Evolutionary conservation across 2,329 filamentous ascomycete genomes (phyloP).

Genomic region (Pestalotiopsis sp.): DNA sequence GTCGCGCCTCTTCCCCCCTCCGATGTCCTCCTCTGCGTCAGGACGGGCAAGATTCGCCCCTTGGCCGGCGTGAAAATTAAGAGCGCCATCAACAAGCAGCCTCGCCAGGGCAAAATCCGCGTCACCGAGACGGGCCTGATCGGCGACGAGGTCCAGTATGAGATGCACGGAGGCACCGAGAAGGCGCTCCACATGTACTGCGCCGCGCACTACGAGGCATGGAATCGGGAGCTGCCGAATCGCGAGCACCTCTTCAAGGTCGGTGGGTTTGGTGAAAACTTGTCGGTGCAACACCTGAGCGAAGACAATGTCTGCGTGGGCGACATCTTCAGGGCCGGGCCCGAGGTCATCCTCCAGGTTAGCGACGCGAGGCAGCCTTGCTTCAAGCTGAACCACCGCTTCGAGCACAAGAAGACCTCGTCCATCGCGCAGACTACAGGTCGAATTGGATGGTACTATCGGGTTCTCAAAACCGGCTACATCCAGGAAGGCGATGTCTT

Average conservation of each 20-base stretch:
- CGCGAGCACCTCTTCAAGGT: conserved; percentile 50
- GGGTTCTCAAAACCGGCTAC: conserved; percentile 54
- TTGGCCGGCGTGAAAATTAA: conserved; percentile 48
- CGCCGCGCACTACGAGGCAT: conserved; percentile 55
- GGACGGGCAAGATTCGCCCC: conserved; percentile 55
- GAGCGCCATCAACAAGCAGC: conserved; percentile 58
- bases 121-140: conserved; percentile 51
- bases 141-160: conserved; percentile 59
- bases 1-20: conserved; percentile 27
- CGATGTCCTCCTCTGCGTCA: conserved; percentile 56
- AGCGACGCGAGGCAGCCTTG: conserved; percentile 62
- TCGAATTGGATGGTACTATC: conserved; percentile 65
- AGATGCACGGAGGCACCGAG: conserved; percentile 59
- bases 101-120: conserved; percentile 41
- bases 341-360: conserved; percentile 52
- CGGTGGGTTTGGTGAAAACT: conserved; percentile 65
- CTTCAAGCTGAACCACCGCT: conserved; percentile 68
- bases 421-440: conserved; percentile 53
- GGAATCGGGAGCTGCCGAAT: conserved; percentile 51
- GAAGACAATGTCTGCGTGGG: conserved; percentile 66
- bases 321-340: conserved; percentile 54
- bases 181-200: conserved; percentile 64
- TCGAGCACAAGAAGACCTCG: conserved; percentile 61
- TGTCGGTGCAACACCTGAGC: conserved; percentile 55
- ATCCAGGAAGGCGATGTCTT: conserved; percentile 34